phyloP scores from a whole-genome alignment of 78 protist species.

The Speleostelium caveatum region DNA sequence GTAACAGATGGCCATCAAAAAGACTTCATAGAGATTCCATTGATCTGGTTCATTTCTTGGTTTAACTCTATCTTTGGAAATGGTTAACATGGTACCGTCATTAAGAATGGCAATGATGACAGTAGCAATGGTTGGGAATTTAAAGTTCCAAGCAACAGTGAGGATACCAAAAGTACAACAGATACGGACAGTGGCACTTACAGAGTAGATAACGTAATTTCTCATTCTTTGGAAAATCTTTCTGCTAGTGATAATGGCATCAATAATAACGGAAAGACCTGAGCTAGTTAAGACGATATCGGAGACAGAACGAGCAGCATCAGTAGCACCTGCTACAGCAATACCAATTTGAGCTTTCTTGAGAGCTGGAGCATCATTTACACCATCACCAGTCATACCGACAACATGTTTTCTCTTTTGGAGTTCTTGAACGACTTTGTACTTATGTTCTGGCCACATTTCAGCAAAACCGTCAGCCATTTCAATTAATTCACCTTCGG shows the following conservation, averaged over 20 bases:
- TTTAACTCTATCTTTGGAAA: conserved; percentile 87
- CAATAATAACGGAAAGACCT: conserved; percentile 92
- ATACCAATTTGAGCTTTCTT: conserved; percentile 97
- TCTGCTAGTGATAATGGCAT: conserved; percentile 85
- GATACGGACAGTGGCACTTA: conserved; percentile 82
- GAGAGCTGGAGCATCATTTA: conserved; percentile 99
- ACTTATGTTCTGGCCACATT: conserved; percentile 96
- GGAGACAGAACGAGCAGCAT: conserved; percentile 93
- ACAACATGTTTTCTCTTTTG: conserved; percentile 85
- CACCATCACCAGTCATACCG: conserved; percentile 98
- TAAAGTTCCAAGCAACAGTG: conserved; percentile 71
- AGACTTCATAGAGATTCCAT: conserved; percentile 81
- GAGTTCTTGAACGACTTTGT: conserved; percentile 88
- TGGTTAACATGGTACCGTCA: conserved; percentile 90
- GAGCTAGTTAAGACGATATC: conserved; percentile 90
- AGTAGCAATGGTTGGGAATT: conserved; percentile 88
- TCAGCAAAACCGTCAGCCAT: conserved; percentile 92
- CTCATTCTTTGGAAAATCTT: conserved; percentile 92
- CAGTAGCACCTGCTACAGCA: conserved; percentile 95
- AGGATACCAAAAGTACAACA: conserved; percentile 84
- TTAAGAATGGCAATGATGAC: conserved; percentile 89
- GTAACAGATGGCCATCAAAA: conserved; percentile 54
- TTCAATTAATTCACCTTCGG: conserved; percentile 76
- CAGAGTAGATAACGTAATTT: conserved; percentile 85
- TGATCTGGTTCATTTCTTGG: conserved; percentile 83